Evolutionary conservation across 2,329 filamentous ascomycete species (phyloP), one percentile per base, ranked within the genome.

Genomic region (Calcarisporium arbuscula): DNA sequence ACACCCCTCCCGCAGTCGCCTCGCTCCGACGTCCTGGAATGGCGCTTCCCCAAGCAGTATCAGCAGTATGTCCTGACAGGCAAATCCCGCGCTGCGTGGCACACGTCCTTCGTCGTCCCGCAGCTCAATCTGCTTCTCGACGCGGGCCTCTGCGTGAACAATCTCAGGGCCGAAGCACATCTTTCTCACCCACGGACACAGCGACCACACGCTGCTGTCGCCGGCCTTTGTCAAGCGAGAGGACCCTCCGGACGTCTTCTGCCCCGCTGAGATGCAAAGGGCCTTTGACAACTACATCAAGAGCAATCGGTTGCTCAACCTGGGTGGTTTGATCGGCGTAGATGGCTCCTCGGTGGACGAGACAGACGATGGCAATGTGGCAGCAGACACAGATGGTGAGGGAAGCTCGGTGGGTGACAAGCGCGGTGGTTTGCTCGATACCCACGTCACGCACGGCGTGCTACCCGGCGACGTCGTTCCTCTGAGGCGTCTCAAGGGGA

Each of bases 61-160:
- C 50, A 55, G 32, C 57, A 65, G 30, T 57, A 57, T 35, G 53
- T 64, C 5, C 54, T 71, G 8, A 67, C 65, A 2, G 67, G 67
- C 34, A 58, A 59, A 18, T 70, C 67, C 7, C 62, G 67, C 11
- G 67, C 67, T 6, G 67, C 67, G 11, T 70, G 67, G 67, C 66
- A 70, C 49, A 71, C 67, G 3, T 69, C 65, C 5, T 71, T 71
- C 39, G 52, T 71, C 29, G 60, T 71, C 32, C 67, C 67, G 2
- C 62, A 68, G 41, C 62, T 71, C 32, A 65, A 69, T 38, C 54
- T 70, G 18, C 60, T 70, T 5, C 64, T 71, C 21, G 67, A 71
- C 47, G 65, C 67, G 3, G 67, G 67, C 3, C 55, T 70, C 25
- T 51, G 54, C 35, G 60, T 70, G 46, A 69, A 68, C 52, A 61